phyloP scores from a whole-genome alignment of 306 rosid genomes.

The Fragaria iinumae region DNA sequence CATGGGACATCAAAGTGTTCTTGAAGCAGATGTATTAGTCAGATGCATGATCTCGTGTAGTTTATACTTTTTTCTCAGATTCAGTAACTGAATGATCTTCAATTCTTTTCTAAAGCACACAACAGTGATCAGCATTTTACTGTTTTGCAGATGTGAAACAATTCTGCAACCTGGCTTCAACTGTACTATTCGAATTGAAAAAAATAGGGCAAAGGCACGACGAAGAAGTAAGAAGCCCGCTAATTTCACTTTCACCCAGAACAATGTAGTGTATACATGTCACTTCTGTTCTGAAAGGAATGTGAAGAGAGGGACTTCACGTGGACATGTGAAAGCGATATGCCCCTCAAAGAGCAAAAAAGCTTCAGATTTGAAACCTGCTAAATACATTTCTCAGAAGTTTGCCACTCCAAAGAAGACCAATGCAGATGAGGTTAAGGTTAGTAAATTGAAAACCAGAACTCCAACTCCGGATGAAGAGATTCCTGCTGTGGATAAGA shows the following conservation, averaged over 20 bases:
- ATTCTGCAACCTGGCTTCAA: conserved; percentile 58
- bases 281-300: conserved; percentile 59
- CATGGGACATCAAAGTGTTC: not conserved
- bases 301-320: conserved; percentile 58
- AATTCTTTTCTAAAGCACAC: not conserved
- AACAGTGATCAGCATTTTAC: not conserved
- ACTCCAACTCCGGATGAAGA: conserved; percentile 1
- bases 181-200: conserved; percentile 62
- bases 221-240: conserved; percentile 31
- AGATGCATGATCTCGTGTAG: not conserved
- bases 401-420: conserved; percentile 25
- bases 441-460: conserved; percentile 6
- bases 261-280: conserved; percentile 59
- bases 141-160: conserved; percentile 65
- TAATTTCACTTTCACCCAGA: conserved; percentile 37
- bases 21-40: not conserved
- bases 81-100: not conserved
- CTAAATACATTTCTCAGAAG: conserved; percentile 5
- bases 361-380: conserved; percentile 23
- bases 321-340: conserved; percentile 54
- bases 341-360: conserved; percentile 38
- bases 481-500: conserved; percentile 1
- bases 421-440: conserved; percentile 18
- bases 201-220: conserved; percentile 41
- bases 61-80: not conserved